Evolutionary conservation across 768 basidiomycete species (phyloP).

Genomic region (Floccularia luteovirens): DNA sequence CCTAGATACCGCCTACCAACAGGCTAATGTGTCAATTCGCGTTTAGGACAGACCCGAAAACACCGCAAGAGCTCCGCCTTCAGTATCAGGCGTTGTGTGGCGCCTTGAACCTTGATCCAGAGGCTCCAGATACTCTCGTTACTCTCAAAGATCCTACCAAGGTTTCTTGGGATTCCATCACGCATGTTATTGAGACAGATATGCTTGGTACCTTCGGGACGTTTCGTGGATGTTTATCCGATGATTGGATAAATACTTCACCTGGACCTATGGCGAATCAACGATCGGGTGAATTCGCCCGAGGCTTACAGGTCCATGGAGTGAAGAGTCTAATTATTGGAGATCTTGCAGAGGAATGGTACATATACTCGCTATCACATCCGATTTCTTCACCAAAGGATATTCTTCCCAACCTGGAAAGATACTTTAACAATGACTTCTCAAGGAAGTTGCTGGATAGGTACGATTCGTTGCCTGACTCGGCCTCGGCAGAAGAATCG

Average conservation of each 20-base stretch:
- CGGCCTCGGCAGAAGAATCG: conserved; percentile 34
- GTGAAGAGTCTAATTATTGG: conserved; percentile 59
- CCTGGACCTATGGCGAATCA: conserved; percentile 67
- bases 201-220: conserved; percentile 49
- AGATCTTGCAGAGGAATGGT: conserved; percentile 71
- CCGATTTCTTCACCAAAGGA: conserved; percentile 42
- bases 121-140: conserved; percentile 37
- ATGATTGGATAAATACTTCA: conserved; percentile 43
- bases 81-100: conserved; percentile 61
- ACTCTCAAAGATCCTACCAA: conserved; percentile 40
- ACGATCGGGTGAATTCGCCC: conserved; percentile 49
- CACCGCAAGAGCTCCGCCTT: conserved; percentile 44
- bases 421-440: conserved; percentile 51
- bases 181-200: conserved; percentile 51
- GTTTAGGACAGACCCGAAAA: conserved; percentile 47
- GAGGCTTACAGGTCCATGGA: conserved; percentile 45
- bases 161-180: conserved; percentile 43
- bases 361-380: conserved; percentile 66
- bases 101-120: conserved; percentile 47
- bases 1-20: not conserved
- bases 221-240: conserved; percentile 61
- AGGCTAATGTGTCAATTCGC: not conserved
- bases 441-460: conserved; percentile 34
- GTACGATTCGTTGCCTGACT: conserved; percentile 32
- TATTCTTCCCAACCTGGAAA: conserved; percentile 45